phyloP scores from a whole-genome alignment of 176 grass and related monocot genomes.

The Oryza glumipatula region DNA sequence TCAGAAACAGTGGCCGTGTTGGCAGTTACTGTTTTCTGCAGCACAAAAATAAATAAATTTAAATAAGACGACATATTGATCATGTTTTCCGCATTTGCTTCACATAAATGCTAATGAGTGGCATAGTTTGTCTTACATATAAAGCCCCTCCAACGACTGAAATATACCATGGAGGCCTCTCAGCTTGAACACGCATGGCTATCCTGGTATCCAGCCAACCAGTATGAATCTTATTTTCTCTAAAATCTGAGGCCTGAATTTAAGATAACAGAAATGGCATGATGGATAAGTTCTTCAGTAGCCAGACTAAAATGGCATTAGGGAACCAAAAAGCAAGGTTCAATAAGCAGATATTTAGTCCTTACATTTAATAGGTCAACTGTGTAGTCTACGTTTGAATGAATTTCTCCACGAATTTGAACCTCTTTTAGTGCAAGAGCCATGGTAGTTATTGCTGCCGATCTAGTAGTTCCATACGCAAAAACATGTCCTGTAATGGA shows the following conservation, averaged over 20 bases:
- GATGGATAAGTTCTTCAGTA: conserved; percentile 14
- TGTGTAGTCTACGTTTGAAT: conserved; percentile 96
- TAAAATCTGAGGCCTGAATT: conserved; percentile 76
- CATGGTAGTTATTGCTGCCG: conserved; percentile 91
- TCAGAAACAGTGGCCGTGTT: conserved; percentile 75
- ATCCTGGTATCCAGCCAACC: conserved; percentile 97
- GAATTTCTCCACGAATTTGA: conserved; percentile 98
- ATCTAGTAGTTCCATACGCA: conserved; percentile 87
- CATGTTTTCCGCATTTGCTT: conserved; percentile 19
- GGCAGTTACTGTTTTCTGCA: conserved; percentile 88
- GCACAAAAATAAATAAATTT: conserved; percentile 42
- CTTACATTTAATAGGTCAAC: conserved; percentile 97
- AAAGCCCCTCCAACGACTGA: conserved; percentile 92
- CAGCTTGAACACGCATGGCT: conserved; percentile 93
- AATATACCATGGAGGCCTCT: conserved; percentile 96
- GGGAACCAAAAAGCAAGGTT: conserved; percentile 10
- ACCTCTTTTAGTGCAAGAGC: conserved; percentile 94
- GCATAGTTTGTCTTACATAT: conserved; percentile 72
- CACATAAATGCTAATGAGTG: not conserved
- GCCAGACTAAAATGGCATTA: conserved; percentile 16
- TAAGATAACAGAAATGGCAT: conserved; percentile 19
- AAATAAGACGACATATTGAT: conserved; percentile 10
- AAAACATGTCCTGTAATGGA: conserved; percentile 87
- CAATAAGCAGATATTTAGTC: conserved; percentile 23
- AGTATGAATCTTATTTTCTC: conserved; percentile 96